phyloP scores from a whole-genome alignment of 75 land plant genomes.

The Pinus tabuliformis region DNA sequence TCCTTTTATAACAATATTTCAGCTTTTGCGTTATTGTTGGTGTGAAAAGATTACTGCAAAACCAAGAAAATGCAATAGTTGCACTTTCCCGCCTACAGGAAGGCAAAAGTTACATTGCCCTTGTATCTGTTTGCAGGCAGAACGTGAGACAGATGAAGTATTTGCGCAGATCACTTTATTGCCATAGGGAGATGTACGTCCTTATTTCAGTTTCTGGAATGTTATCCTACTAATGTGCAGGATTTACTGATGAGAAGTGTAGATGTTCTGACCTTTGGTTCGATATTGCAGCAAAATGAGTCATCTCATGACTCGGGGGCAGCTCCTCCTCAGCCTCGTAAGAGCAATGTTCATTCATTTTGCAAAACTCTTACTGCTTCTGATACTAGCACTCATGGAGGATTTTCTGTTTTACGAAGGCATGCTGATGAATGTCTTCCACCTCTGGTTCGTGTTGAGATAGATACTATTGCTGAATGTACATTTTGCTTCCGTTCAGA shows the following conservation, averaged over 20 bases:
- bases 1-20: neutral
- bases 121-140: conserved; percentile 29
- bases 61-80: neutral
- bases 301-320: neutral
- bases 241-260: neutral
- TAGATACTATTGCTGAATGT: neutral
- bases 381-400: conserved; percentile 76
- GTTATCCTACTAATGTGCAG: neutral
- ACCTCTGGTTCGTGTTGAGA: conserved; percentile 31
- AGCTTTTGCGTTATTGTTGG: neutral
- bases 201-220: neutral
- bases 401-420: conserved; percentile 57
- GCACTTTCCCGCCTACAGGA: neutral
- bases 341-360: conserved; percentile 19
- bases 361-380: conserved; percentile 61
- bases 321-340: neutral
- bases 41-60: too few relatives aligned
- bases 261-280: neutral
- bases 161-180: conserved; percentile 31
- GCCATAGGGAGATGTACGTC: conserved; percentile 26
- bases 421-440: conserved; percentile 72
- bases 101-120: neutral
- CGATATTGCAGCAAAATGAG: conserved; percentile 6
- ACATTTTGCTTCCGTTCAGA: neutral
- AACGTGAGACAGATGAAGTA: conserved; percentile 47